Evolutionary conservation across 2,329 filamentous ascomycete species (phyloP).

Genomic region (Phialophora macrospora): DNA sequence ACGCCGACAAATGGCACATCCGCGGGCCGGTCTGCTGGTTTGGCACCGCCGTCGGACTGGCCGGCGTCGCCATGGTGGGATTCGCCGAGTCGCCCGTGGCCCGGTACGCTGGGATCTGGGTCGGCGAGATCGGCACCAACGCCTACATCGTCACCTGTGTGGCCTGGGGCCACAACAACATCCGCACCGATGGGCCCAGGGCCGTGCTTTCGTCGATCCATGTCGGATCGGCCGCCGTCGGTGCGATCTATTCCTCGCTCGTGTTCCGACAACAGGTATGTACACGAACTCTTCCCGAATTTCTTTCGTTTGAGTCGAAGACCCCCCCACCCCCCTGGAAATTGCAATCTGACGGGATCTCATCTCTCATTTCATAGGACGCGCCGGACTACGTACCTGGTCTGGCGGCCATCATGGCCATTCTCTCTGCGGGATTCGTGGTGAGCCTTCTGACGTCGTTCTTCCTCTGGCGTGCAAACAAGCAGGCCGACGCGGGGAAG

Average conservation of each 20-base stretch:
- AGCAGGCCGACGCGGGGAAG: background rate
- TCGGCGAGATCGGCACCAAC: conserved; percentile 67
- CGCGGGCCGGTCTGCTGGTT: background rate
- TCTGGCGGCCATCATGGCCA: conserved; percentile 42
- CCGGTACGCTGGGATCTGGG: conserved; percentile 74
- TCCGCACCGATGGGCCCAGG: conserved; percentile 41
- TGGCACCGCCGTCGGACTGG: background rate
- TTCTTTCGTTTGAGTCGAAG: background rate
- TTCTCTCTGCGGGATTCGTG: background rate
- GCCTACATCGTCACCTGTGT: conserved; percentile 40
- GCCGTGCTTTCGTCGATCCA: conserved; percentile 45
- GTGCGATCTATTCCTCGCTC: conserved; percentile 38
- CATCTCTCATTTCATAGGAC: conserved; percentile 27
- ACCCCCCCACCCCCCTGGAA: background rate
- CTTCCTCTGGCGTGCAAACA: background rate
- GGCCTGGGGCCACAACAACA: conserved; percentile 44
- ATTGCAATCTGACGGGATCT: background rate
- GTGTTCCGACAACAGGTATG: conserved; percentile 36
- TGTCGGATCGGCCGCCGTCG: conserved; percentile 45
- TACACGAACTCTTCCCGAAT: background rate
- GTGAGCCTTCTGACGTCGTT: background rate
- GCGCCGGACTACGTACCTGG: conserved; percentile 38
- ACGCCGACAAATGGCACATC: conserved; percentile 5
- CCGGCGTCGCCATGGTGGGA: conserved; percentile 4
- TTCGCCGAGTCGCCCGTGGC: conserved; percentile 48